Conservation (phyloP, 176 grass and related monocot species). For the Urochloa ruziziensis region DNA sequence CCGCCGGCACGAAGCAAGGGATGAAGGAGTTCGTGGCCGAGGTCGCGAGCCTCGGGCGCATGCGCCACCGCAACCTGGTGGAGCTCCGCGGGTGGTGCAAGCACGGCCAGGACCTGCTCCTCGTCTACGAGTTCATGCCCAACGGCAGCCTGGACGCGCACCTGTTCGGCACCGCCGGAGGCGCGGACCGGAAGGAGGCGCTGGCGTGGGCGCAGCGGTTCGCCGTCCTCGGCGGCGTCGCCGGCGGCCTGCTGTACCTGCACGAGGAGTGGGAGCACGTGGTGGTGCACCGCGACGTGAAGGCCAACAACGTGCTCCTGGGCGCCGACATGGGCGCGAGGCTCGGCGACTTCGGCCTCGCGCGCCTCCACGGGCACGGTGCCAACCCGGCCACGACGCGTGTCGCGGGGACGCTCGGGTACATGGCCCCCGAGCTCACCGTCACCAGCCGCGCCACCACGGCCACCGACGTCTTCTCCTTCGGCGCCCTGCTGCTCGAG, state of each 20-base stretch:
- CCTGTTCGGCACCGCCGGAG: not conserved
- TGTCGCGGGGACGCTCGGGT: not conserved
- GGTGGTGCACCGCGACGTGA: slow-evolving; percentile 6
- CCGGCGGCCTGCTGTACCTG: not conserved
- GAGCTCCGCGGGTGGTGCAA: slow-evolving; percentile 13
- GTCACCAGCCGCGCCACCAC: not conserved
- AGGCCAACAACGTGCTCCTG: slow-evolving; percentile 1
- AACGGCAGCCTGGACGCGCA: slow-evolving; percentile 69
- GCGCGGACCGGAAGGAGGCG: not conserved
- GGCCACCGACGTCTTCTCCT: not conserved
- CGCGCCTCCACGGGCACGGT: not conserved
- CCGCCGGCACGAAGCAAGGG: slow-evolving; percentile 19
- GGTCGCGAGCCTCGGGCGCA: slow-evolving; percentile 35
- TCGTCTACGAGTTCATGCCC: slow-evolving; percentile 90
- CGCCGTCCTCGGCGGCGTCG: not conserved
- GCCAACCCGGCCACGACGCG: not conserved
- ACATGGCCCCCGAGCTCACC: slow-evolving; percentile 5
- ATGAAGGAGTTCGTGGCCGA: slow-evolving; percentile 30
- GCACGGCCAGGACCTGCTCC: slow-evolving; percentile 24
- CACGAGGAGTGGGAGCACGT: slow-evolving; percentile 9
- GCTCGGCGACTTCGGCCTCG: slow-evolving; percentile 2
- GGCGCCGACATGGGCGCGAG: not conserved
- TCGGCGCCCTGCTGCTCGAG: not conserved
- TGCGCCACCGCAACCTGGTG: slow-evolving; percentile 50
- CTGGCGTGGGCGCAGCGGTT: not conserved